phyloP scores from a whole-genome alignment of 2,329 filamentous ascomycete genomes.

The Fusarium tjaetaba region DNA sequence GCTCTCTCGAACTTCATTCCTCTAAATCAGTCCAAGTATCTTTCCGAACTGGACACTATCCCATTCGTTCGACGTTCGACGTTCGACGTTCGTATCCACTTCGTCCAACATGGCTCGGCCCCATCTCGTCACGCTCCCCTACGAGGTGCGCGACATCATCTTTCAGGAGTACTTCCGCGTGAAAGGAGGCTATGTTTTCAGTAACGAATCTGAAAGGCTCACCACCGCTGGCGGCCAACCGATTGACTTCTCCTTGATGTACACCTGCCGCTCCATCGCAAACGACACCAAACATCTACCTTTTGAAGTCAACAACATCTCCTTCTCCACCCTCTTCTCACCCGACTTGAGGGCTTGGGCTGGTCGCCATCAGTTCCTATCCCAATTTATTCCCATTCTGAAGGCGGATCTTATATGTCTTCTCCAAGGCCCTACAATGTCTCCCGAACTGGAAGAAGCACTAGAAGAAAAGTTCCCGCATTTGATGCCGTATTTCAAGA shows the following conservation, averaged over 20 bases:
- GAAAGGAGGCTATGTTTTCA: not conserved
- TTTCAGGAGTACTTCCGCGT: not conserved
- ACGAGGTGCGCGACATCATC: not conserved
- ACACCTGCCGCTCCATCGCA: not conserved
- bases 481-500: not conserved
- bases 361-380: not conserved
- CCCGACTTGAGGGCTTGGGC: not conserved
- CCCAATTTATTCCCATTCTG: not conserved
- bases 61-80: too few species aligned
- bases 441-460: not conserved
- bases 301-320: not conserved
- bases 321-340: not conserved
- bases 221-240: not conserved
- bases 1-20: not conserved
- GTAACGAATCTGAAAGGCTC: not conserved
- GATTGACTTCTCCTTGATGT: constrained; percentile 2
- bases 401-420: not conserved
- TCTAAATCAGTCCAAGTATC: not conserved
- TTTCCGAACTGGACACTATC: not conserved
- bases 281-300: not conserved
- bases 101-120: not conserved
- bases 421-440: not conserved
- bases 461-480: not conserved
- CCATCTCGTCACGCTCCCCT: not conserved
- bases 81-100: too few species aligned